phyloP scores from a whole-genome alignment of 164 flowering plant species.

The Vitis vinifera region ASM3070453v1 NC_081813.1:3691501-3692000 shows the following conservation, averaged over 20 bases:
- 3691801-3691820: constrained; percentile 88
- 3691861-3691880: constrained; percentile 78
- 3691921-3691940: background rate
- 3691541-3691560: too few species aligned
- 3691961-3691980: too few species aligned
- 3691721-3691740: constrained; percentile 81
- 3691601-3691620: background rate
- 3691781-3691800: constrained; percentile 90
- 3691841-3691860: constrained; percentile 94
- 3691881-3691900: background rate
- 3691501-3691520: too few species aligned
- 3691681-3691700: constrained; percentile 88
- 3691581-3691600: background rate
- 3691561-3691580: background rate
- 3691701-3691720: constrained; percentile 79
- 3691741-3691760: constrained; percentile 77
- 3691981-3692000: constrained; percentile 2
- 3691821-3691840: constrained; percentile 93
- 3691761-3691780: constrained; percentile 88
- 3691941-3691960: background rate
- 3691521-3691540: too few species aligned
- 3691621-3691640: background rate
- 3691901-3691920: too few species aligned
- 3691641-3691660: background rate
- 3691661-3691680: constrained; percentile 85